These are phyloP conservation scores for Neurospora sp. DNA, from an alignment of 495 filamentous ascomycete genomes.

Conservation along the genomic window DNA sequence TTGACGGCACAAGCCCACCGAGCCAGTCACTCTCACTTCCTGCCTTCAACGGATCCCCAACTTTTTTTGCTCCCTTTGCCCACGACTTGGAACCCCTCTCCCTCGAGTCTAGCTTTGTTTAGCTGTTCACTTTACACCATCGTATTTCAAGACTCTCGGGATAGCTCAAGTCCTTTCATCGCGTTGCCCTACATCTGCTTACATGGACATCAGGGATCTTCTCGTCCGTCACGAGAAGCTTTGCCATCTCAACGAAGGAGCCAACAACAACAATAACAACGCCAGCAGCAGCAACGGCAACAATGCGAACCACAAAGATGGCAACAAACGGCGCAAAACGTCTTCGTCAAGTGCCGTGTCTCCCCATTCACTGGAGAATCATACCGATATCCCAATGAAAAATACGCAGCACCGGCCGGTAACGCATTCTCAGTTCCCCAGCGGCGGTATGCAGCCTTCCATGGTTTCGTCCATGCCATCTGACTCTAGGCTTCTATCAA, in stretches of 20 bases:
- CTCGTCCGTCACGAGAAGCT: constrained; percentile 65
- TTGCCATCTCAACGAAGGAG: constrained; percentile 54
- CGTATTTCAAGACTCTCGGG: background rate
- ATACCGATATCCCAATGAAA: constrained; percentile 35
- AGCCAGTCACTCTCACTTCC: constrained; percentile 4
- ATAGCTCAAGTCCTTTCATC: background rate
- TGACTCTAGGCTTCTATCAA: constrained; percentile 30
- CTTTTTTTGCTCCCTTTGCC: constrained; percentile 3
- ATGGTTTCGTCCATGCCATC: constrained; percentile 27
- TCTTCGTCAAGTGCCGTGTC: constrained; percentile 30
- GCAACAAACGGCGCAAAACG: constrained; percentile 33
- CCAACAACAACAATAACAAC: background rate
- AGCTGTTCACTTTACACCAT: background rate
- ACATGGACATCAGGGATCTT: constrained; percentile 55
- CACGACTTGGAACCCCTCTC: background rate
- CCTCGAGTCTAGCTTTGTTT: background rate
- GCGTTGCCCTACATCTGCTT: constrained; percentile 28
- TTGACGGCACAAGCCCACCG: background rate
- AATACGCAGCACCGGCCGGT: constrained; percentile 23
- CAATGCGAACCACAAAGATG: constrained; percentile 32
- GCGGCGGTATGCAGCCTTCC: constrained; percentile 27
- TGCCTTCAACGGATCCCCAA: constrained; percentile 3
- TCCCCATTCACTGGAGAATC: constrained; percentile 27
- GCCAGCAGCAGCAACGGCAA: constrained; percentile 39
- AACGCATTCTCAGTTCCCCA: constrained; percentile 22